Base-by-base conservation (phyloP, 1,139 yeast genomes). In the Candida smagusa region DNA sequence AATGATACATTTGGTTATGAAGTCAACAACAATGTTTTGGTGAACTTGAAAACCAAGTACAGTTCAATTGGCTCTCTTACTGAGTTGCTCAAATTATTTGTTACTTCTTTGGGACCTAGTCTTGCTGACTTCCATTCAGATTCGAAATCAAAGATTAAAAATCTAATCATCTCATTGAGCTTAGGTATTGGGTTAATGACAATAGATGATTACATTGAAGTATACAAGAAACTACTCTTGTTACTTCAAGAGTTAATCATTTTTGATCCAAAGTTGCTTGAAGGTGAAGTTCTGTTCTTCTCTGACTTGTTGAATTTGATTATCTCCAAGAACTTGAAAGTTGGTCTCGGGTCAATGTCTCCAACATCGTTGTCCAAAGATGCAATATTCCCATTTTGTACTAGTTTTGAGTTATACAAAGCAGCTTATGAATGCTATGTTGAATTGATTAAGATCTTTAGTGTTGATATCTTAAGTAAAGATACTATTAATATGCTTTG, bases 1-100 rank as follows among this genome's bases (percentile, higher is more conserved):
- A 52, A 55, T 28, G 65, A 65, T 36, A 54, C 68, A 1, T 88
- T 76, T 54, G 82, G 86, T 11, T 58, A 60, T 37, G 61, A 58
- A 28, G 43, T 56, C 8, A 33, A 41, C 1, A 62, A 54, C 34
- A 53, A 50, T 24, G 45, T 54, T 1, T 52, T 62, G 26, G 48
- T 56, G 9, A 68, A 68, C 44, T 54, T 65, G 42, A 59, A 59
- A 34, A 56, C 56, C 31, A 56, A 56, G 29, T 64, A 50, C 42
- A 49, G 58, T 19, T 53, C 65, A 7, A 44, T 57, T 28, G 59
- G 59, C 1, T 38, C 50, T 4, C 38, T 56, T 24, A 44, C 67
- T 1, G 46, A 45, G 7, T 51, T 70, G 30, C 41, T 69, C 22
- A 63, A 63, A 42, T 50, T 59, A 8, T 48, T 61, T 32, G 54